These are phyloP conservation scores for Zalaria obscura DNA, from an alignment of 2,329 filamentous ascomycete species.

Conservation along the genomic window DNA sequence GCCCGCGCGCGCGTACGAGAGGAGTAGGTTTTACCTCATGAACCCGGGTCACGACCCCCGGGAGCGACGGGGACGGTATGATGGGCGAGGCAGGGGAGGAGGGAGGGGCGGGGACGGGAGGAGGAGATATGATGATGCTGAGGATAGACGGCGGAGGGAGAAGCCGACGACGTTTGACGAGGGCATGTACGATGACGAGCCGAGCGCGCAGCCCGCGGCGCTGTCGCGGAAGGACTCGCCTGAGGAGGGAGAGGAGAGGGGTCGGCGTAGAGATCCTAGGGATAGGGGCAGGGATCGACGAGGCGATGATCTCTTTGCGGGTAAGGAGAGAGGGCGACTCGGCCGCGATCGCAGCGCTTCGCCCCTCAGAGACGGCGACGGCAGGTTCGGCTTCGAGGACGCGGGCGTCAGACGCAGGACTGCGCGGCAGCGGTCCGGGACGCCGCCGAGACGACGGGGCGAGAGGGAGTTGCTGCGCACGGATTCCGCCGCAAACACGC, in stretches of 20 bases:
- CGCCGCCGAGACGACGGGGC: slow-evolving; percentile 13
- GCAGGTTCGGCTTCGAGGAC: slow-evolving; percentile 34
- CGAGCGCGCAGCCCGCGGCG: slow-evolving; percentile 5
- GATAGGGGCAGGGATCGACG: too few species aligned
- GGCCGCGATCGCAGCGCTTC: slow-evolving; percentile 45
- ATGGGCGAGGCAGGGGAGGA: slow-evolving; percentile 23
- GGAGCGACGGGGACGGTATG: slow-evolving; percentile 37
- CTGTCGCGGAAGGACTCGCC: too few species aligned
- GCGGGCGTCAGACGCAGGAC: slow-evolving; percentile 30
- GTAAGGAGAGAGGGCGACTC: slow-evolving; percentile 26
- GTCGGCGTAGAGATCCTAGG: slow-evolving; percentile 10
- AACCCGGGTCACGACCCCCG: slow-evolving; percentile 81
- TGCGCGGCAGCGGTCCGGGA: slow-evolving; percentile 28
- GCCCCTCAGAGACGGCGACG: slow-evolving; percentile 33
- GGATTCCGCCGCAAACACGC: slow-evolving; percentile 8
- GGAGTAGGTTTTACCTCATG: slow-evolving; percentile 83
- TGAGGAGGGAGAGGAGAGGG: too few species aligned
- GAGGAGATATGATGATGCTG: too few species aligned
- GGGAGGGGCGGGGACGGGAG: slow-evolving; percentile 41
- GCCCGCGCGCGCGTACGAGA: slow-evolving; percentile 57
- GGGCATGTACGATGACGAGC: slow-evolving; percentile 70
- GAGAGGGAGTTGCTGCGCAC: slow-evolving; percentile 7
- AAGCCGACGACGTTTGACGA: slow-evolving; percentile 44
- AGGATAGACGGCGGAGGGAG: slow-evolving; percentile 36
- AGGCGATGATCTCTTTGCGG: slow-evolving; percentile 17